These are phyloP conservation scores for Sporothrix sp. DNA, from an alignment of 2,329 filamentous ascomycete genomes.

Conservation along the genomic window DNA sequence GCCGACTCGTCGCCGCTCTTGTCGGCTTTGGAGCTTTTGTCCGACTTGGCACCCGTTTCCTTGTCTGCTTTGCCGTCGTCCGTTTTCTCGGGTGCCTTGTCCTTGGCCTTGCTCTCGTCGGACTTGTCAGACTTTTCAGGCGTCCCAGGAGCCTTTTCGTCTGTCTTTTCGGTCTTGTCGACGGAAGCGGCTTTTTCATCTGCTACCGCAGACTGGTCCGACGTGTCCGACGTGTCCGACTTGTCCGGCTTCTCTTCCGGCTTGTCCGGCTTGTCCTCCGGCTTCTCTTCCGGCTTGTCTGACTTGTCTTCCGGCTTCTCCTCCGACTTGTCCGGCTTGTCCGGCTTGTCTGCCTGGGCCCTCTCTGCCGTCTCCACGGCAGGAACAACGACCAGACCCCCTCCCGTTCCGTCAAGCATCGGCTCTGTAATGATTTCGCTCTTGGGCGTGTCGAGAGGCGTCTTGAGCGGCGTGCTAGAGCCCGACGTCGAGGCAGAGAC, in stretches of 20 bases:
- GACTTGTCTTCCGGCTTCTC: background rate
- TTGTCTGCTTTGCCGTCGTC: too few species aligned
- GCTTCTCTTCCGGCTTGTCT: background rate
- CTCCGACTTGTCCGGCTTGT: background rate
- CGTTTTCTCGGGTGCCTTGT: too few species aligned
- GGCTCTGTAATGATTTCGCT: conserved; percentile 17
- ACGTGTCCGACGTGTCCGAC: too few species aligned
- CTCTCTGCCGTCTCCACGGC: conserved; percentile 17
- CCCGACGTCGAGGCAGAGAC: conserved; percentile 17
- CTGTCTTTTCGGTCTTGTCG: background rate
- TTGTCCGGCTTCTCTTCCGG: background rate
- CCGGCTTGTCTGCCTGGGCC: background rate
- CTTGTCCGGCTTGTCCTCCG: background rate
- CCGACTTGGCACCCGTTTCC: too few species aligned
- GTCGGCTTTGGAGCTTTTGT: too few species aligned
- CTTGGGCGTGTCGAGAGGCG: conserved; percentile 24
- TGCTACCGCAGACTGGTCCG: too few species aligned
- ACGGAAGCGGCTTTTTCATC: background rate
- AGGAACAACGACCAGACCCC: conserved; percentile 28
- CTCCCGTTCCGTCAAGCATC: conserved; percentile 16
- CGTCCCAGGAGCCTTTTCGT: background rate
- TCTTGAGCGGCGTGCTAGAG: conserved; percentile 21
- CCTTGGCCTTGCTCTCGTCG: background rate
- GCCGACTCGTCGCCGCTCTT: background rate
- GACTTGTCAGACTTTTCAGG: background rate